Conservation (phyloP, 306 rosid species). For the Malus sieversii region DNA sequence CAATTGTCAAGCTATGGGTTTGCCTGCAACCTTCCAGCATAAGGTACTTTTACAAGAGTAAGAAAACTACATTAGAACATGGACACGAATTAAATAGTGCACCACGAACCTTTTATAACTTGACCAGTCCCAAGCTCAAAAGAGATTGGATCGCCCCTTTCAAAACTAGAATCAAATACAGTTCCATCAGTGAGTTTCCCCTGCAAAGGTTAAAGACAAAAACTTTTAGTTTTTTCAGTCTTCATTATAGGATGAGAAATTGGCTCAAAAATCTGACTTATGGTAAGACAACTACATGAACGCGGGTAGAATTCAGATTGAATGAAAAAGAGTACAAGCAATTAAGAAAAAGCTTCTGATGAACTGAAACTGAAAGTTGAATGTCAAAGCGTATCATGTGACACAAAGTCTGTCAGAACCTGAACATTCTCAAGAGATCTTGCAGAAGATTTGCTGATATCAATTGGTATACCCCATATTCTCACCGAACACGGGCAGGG, state of each 20-base stretch:
- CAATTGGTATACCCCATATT: neutral
- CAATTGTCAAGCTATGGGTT: neutral
- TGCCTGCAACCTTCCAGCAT: neutral
- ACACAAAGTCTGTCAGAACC: neutral
- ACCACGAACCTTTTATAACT: constrained; percentile 79
- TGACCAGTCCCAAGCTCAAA: constrained; percentile 94
- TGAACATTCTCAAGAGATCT: neutral
- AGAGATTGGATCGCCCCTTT: constrained; percentile 74
- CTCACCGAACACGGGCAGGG: neutral
- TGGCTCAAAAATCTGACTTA: neutral
- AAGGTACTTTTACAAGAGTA: neutral
- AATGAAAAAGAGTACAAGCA: neutral
- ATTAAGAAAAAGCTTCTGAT: neutral
- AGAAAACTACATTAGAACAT: neutral
- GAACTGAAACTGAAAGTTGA: neutral
- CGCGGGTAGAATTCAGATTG: neutral
- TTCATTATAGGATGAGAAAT: neutral
- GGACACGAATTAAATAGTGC: neutral
- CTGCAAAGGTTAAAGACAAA: constrained; percentile 36
- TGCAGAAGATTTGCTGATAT: neutral
- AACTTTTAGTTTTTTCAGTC: neutral
- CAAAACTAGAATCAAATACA: constrained; percentile 91
- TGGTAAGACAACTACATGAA: neutral
- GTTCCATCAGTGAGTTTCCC: constrained; percentile 98
- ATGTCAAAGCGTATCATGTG: neutral